phyloP scores from a whole-genome alignment of 176 grass and related monocot genomes.

The Tuctoria greenei region DNA sequence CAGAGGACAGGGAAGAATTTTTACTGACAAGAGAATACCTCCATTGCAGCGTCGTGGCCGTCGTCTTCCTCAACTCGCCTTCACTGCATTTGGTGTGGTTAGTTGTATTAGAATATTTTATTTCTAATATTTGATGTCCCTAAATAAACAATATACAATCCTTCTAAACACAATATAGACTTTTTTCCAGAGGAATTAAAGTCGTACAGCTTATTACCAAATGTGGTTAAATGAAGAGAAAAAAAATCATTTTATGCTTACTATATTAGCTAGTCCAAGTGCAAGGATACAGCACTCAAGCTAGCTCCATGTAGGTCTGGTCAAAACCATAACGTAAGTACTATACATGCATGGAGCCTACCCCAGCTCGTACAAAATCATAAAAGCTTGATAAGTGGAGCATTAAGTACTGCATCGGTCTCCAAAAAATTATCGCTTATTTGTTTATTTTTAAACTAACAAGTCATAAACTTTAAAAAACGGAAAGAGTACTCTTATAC shows the following conservation, averaged over 20 bases:
- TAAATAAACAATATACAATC: neutral
- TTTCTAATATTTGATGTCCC: conserved; percentile 15
- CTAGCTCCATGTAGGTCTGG: conserved; percentile 2
- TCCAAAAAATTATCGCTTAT: too few relatives aligned
- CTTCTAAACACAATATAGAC: too few relatives aligned
- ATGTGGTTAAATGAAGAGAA: neutral
- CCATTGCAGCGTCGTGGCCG: conserved; percentile 28
- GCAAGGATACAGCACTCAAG: neutral
- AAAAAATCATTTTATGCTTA: neutral
- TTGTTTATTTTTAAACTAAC: too few relatives aligned
- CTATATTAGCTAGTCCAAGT: neutral
- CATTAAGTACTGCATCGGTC: too few relatives aligned
- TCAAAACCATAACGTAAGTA: conserved; percentile 15
- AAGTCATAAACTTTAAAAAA: too few relatives aligned
- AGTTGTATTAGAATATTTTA: neutral
- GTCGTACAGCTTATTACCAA: too few relatives aligned
- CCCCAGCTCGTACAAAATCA: neutral
- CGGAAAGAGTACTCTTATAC: neutral
- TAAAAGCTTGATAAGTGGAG: conserved; percentile 3
- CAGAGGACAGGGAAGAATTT: conserved; percentile 44
- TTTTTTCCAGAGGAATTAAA: too few relatives aligned
- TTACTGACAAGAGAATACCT: conserved; percentile 54
- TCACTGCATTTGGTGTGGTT: conserved; percentile 5
- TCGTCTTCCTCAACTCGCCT: conserved; percentile 37
- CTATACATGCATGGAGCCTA: conserved; percentile 26